These are phyloP conservation scores for Teunomyces cretensis DNA, from an alignment of 805 yeast species.

Conservation along the genomic window DNA sequence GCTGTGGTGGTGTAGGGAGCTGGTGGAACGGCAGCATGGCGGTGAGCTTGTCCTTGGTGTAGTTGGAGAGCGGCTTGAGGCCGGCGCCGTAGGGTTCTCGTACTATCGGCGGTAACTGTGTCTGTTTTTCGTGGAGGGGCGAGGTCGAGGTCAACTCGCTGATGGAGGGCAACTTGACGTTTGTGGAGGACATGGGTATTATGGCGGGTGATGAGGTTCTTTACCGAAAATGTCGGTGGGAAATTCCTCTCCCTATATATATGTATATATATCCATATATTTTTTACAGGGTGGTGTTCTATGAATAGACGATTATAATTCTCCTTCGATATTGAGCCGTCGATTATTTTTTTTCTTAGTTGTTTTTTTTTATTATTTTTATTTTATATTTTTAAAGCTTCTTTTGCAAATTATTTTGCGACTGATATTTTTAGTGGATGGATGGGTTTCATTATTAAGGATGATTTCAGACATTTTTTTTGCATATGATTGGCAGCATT, in stretches of 20 bases:
- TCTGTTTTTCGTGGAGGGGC: slow-evolving; percentile 6
- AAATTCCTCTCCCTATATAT: neutral
- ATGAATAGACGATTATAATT: slow-evolving; percentile 2
- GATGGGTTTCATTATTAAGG: no score
- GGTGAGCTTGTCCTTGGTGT: neutral
- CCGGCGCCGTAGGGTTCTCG: slow-evolving; percentile 1
- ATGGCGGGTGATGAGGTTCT: neutral
- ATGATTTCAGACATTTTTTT: no score
- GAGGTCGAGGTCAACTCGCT: slow-evolving; percentile 14
- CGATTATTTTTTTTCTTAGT: neutral
- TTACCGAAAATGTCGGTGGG: neutral
- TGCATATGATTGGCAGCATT: no score
- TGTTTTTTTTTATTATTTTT: neutral
- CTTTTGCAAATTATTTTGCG: slow-evolving; percentile 2
- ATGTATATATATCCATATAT: neutral
- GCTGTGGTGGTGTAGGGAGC: slow-evolving; percentile 9
- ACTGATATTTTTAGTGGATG: no score
- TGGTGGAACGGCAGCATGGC: slow-evolving; percentile 2
- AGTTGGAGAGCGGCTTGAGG: slow-evolving; percentile 5
- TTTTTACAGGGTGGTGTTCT: slow-evolving; percentile 1
- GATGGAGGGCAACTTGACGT: slow-evolving; percentile 13
- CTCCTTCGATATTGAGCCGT: slow-evolving; percentile 1
- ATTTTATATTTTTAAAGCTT: neutral
- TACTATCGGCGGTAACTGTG: slow-evolving; percentile 7
- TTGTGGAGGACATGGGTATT: neutral